Evolutionary conservation across 768 basidiomycete species (phyloP), one percentile per base, ranked within the genome.

Genomic region (Suillus plorans): DNA sequence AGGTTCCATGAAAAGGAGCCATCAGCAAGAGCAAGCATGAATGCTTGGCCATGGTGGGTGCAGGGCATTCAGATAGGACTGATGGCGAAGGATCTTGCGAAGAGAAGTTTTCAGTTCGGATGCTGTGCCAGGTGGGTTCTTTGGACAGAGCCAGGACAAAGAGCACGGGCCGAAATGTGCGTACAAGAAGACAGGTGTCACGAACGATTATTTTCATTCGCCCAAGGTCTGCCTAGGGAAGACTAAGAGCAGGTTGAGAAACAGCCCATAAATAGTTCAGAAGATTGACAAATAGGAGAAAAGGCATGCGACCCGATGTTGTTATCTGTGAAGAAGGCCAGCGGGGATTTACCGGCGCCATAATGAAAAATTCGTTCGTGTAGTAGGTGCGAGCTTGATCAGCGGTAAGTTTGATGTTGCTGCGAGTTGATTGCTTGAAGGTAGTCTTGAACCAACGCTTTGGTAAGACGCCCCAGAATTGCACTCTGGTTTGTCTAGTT

Each of bases 1-100:
- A 7, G 87, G 89, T 34, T 81, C 77, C 5, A 65, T 68, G 28
- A 84, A 62, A 92, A 44, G 42, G 0, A 44, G 8, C 16, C 42
- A 20, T 20, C 44, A 12, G n/a, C 13, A 22, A 22, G n/a, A 22
- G n/a, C n/a, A n/a, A 47, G n/a, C 18, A 44, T 20, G 10, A 12
- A 5, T 47, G 47, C n/a, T 12, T 47, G n/a, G 47, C 12, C n/a
- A 13, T n/a, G n/a, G n/a, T 22, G 22, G 13, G 22, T 49, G 22
- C 22, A 49, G 22, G 12, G 13, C 22, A 14, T 49, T 49, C 14
- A 49, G 47, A 5, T 49, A 22, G 13, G 22, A 25, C 4, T 25
- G 47, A 25, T 49, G 47, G 6, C 22, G 47, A 49, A 49, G 47
- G 22, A 12, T 49, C 47, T 49, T 2, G 47, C 47, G 22, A 49